phyloP scores from a whole-genome alignment of 305 asterid species.

The Nicotiana rustica region DNA sequence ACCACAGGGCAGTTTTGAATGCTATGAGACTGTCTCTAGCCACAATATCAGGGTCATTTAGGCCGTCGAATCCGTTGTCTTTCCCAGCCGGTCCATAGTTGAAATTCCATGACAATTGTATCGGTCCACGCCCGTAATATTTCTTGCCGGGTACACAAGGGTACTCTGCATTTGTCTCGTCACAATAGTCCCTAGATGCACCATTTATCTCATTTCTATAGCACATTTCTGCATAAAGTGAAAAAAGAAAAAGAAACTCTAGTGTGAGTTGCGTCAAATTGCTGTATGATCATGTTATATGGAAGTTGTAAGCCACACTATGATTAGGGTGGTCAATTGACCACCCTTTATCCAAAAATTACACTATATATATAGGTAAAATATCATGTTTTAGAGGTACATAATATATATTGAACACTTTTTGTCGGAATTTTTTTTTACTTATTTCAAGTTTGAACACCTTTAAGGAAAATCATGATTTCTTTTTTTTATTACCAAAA shows the following conservation, averaged over 20 bases:
- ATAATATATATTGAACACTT: too few species aligned
- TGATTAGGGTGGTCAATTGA: too few species aligned
- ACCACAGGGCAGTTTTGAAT: slow-evolving; percentile 37
- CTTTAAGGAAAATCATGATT: too few species aligned
- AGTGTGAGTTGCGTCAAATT: neutral
- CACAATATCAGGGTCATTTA: slow-evolving; percentile 35
- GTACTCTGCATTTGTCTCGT: neutral
- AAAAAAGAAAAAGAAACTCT: neutral
- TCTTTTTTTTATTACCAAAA: too few species aligned
- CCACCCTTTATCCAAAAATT: too few species aligned
- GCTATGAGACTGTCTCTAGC: slow-evolving; percentile 32
- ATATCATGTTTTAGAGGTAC: too few species aligned
- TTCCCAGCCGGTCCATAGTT: slow-evolving; percentile 42
- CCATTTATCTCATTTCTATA: slow-evolving; percentile 37
- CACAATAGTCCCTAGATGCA: slow-evolving; percentile 33
- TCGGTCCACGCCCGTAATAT: slow-evolving; percentile 34
- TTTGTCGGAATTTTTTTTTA: too few species aligned
- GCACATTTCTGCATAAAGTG: slow-evolving; percentile 27
- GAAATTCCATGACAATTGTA: slow-evolving; percentile 35
- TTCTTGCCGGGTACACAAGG: slow-evolving; percentile 27
- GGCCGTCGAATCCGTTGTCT: slow-evolving; percentile 36
- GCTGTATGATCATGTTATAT: neutral
- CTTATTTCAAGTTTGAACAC: too few species aligned
- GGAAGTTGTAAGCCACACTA: too few species aligned
- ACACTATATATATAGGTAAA: too few species aligned